Evolutionary conservation across 441 rosid species (phyloP).

Genomic region (Brassica balearica): DNA sequence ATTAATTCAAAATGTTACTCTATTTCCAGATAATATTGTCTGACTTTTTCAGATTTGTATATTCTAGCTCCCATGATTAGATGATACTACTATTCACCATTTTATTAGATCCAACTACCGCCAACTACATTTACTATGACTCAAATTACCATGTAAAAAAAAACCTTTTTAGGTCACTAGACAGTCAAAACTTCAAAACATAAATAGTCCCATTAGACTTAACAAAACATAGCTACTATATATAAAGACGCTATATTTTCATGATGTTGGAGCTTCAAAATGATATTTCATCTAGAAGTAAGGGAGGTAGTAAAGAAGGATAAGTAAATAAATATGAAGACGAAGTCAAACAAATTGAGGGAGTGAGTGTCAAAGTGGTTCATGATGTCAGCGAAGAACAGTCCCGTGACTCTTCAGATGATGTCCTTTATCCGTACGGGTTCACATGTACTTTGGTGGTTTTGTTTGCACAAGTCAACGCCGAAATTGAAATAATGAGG

Average conservation of each 20-base stretch:
- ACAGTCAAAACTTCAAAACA: not conserved
- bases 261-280: not conserved
- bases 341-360: conserved; percentile 40
- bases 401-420: conserved; percentile 20
- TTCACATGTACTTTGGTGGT: conserved; percentile 43
- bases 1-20: not conserved
- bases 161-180: not conserved
- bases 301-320: conserved; percentile 10
- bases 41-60: not conserved
- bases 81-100: not conserved
- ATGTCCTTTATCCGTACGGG: conserved; percentile 40
- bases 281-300: conserved; percentile 15
- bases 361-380: conserved; percentile 26
- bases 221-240: conserved; percentile 12
- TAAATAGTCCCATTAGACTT: not conserved
- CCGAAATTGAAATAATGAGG: conserved; percentile 18
- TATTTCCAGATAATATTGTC: not conserved
- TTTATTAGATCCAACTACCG: conserved; percentile 23
- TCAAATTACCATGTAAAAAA: not conserved
- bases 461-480: conserved; percentile 26
- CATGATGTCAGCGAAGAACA: conserved; percentile 33
- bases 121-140: conserved; percentile 14
- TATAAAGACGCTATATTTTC: not conserved
- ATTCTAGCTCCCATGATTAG: not conserved
- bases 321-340: conserved; percentile 1